Evolutionary conservation across 495 filamentous ascomycete species (phyloP).

Genomic region (Bacidia gigantensis): DNA sequence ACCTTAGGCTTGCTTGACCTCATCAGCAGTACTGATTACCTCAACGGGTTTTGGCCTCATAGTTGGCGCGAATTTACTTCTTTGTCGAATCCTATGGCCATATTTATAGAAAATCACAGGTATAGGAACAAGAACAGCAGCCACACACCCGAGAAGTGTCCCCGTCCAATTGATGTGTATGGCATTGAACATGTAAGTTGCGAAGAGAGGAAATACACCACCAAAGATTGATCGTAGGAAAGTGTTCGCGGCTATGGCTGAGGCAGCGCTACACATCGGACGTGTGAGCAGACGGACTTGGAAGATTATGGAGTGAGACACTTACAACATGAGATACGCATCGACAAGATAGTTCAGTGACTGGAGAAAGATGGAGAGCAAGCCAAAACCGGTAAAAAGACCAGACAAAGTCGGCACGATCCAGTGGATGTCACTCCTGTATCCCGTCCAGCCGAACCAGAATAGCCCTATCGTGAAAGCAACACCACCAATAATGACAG

Average conservation of each 20-base stretch:
- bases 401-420: slow-evolving; percentile 68
- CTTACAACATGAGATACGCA: slow-evolving; percentile 74
- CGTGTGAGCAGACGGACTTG: slow-evolving; percentile 8
- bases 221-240: slow-evolving; percentile 69
- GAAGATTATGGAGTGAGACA: slow-evolving; percentile 18
- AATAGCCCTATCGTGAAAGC: slow-evolving; percentile 66
- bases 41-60: slow-evolving; percentile 8
- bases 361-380: slow-evolving; percentile 75
- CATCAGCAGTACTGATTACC: background rate
- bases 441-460: slow-evolving; percentile 78
- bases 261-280: slow-evolving; percentile 47
- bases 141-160: slow-evolving; percentile 64
- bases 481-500: slow-evolving; percentile 61
- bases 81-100: slow-evolving; percentile 49
- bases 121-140: slow-evolving; percentile 55
- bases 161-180: slow-evolving; percentile 67
- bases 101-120: slow-evolving; percentile 52
- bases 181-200: slow-evolving; percentile 62
- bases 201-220: slow-evolving; percentile 72
- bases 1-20: background rate
- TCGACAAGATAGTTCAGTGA: slow-evolving; percentile 79
- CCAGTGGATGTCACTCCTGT: slow-evolving; percentile 57
- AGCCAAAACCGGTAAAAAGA: slow-evolving; percentile 43
- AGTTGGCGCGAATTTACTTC: slow-evolving; percentile 56
- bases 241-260: slow-evolving; percentile 79